A percentile compares a stretch with the other conserved stretches of the same genome.
Conservation (phyloP, 2,329 filamentous ascomycete species). For the Rhinocladiella similis region DNA sequence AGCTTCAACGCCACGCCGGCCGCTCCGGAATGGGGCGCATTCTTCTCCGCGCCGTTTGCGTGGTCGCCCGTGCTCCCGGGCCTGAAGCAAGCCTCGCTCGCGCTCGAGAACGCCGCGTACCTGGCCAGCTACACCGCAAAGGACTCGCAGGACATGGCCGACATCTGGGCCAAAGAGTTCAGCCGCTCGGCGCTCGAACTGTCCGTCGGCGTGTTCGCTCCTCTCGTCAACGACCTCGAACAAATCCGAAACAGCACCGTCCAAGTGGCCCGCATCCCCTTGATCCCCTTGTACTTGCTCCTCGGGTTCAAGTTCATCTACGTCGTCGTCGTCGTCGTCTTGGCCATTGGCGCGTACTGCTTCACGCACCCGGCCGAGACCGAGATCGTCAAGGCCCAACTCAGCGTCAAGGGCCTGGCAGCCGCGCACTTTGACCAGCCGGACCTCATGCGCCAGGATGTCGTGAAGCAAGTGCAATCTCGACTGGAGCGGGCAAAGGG, state of each 20-base stretch:
- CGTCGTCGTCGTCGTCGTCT: constrained; percentile 1
- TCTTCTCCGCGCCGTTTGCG: constrained; percentile 9
- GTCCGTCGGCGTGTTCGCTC: constrained; percentile 14
- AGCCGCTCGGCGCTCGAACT: constrained; percentile 16
- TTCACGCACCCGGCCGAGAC: constrained; percentile 12
- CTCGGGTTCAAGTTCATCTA: constrained; percentile 7
- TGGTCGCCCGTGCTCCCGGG: constrained; percentile 8
- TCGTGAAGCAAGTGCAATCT: constrained; percentile 6
- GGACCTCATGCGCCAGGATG: background rate
- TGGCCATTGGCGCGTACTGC: constrained; percentile 10
- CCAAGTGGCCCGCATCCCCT: constrained; percentile 19
- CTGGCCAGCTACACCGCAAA: constrained; percentile 9
- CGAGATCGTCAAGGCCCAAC: constrained; percentile 8
- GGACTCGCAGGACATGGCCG: constrained; percentile 5
- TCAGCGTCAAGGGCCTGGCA: constrained; percentile 8
- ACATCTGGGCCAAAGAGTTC: constrained; percentile 8
- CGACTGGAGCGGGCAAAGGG: background rate
- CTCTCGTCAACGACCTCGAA: constrained; percentile 11
- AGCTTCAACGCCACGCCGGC: constrained; percentile 12
- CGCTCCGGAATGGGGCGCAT: constrained; percentile 10
- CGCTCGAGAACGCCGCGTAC: constrained; percentile 13
- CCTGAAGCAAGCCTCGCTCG: constrained; percentile 3
- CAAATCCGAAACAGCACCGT: constrained; percentile 13
- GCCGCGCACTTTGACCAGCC: constrained; percentile 9
- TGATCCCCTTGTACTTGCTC: constrained; percentile 11